Evolutionary conservation across 2,329 filamentous ascomycete genomes (phyloP).

Genomic region (Alternaria conjuncta): DNA sequence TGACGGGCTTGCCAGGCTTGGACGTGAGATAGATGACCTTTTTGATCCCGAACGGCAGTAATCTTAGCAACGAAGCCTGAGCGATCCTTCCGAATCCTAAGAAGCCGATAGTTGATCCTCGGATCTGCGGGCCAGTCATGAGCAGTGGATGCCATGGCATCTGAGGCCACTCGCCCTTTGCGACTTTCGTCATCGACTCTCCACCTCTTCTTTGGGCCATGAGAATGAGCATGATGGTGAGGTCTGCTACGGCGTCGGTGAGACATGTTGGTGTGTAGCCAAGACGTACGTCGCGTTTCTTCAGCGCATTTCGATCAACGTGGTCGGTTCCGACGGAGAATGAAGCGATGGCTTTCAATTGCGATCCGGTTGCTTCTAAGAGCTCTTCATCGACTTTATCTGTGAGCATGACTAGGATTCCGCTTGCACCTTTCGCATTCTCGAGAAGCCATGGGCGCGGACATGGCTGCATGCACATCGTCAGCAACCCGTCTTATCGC

Average conservation of each 20-base stretch:
- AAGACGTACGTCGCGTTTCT: constrained; percentile 34
- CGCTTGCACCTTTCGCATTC: constrained; percentile 30
- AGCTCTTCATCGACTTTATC: constrained; percentile 38
- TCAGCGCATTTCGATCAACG: constrained; percentile 32
- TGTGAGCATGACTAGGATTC: constrained; percentile 37
- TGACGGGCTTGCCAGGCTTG: constrained; percentile 28
- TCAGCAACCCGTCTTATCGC: background rate
- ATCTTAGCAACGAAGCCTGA: constrained; percentile 33
- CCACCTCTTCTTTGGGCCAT: constrained; percentile 41
- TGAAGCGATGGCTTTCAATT: constrained; percentile 36
- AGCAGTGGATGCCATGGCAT: constrained; percentile 41
- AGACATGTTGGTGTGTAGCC: constrained; percentile 41
- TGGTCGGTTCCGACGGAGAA: constrained; percentile 44
- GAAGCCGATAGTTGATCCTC: constrained; percentile 34
- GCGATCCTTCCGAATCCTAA: constrained; percentile 39
- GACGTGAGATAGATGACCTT: constrained; percentile 35
- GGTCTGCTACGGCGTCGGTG: constrained; percentile 40
- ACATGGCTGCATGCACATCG: constrained; percentile 28
- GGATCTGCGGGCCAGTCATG: constrained; percentile 38
- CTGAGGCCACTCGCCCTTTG: constrained; percentile 35
- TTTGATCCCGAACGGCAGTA: constrained; percentile 38
- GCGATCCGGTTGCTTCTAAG: constrained; percentile 25
- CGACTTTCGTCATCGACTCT: constrained; percentile 33
- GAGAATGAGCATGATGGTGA: constrained; percentile 40
- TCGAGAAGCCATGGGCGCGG: constrained; percentile 37